Base-by-base conservation (phyloP, 257 asterid genomes). In the Leonotis leonurus region DNA sequence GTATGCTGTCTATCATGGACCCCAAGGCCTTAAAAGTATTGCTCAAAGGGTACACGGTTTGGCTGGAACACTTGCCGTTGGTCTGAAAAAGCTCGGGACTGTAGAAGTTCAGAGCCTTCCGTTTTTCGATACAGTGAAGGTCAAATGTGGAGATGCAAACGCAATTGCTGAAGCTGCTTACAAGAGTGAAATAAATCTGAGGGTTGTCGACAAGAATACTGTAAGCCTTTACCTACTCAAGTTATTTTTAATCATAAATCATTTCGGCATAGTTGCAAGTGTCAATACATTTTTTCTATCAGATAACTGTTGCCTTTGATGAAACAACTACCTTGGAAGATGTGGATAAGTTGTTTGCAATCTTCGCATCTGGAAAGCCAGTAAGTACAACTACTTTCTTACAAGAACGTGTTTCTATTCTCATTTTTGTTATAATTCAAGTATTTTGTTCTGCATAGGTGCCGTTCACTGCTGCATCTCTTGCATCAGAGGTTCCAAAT, bases 1-100 rank as follows among this genome's bases (percentile, higher is more conserved):
- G 97, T 93, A 79, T 72, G 99, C 99, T 57, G 94, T 93, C 63
- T 93, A 93, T 76, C 99, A 93, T 57, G 99, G 99, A 57, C 97
- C 99, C 1, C 96, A 82, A 71, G 99, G 99, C 75, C 96, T 93
- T 16, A 89, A 93, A 77, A 71, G 83, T 55, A 93, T 93, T 59
- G 95, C 90, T 30, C 94, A 87, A 61, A 81, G 99, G 64, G 99
- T 93, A 53, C 97, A 93, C 56, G 97, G 96, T 69, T 86, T 93
- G 71, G 97, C 99, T 9, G 97, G 82, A 48, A 64, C 81, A 30
- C 77, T 93, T 53, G 85, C 95, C 26, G 80, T 83, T 68, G 99
- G 99, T 54, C 64, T 87, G 72, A 83, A 83, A 74, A 89, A 89
- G 73, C 95, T 93, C 1, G 96, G 99, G 57, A 81, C 90, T 0